Percentiles rank a stretch among this genome's conserved stretches.
Evolutionary conservation across 257 asterid species (phyloP).

Genomic region (Paulownia fortunei): DNA sequence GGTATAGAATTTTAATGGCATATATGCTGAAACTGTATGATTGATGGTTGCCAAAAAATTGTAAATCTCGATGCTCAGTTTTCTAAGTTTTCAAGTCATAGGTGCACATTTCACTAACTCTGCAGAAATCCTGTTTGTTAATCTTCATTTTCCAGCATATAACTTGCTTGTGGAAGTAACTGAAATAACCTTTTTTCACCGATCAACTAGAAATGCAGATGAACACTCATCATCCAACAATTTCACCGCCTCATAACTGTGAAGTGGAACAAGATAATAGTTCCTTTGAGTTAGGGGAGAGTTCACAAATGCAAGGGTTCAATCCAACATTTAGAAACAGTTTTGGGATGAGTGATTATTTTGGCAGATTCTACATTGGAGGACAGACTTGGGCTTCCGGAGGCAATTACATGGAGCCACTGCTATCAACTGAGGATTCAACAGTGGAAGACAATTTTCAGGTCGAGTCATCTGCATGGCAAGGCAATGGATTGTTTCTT

Average conservation of each 20-base stretch:
- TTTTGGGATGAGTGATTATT: slow-evolving; percentile 41
- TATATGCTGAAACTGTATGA: too few species aligned
- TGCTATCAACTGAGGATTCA: slow-evolving; percentile 35
- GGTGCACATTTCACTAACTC: too few species aligned
- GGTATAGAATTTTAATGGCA: too few species aligned
- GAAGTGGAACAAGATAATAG: too few species aligned
- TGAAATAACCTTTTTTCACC: too few species aligned
- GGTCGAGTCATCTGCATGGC: slow-evolving; percentile 41
- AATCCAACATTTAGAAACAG: slow-evolving; percentile 34
- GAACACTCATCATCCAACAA: slow-evolving; percentile 32
- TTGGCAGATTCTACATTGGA: slow-evolving; percentile 39
- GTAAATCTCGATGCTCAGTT: too few species aligned
- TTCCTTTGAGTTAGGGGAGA: slow-evolving; percentile 44
- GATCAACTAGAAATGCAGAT: slow-evolving; percentile 45
- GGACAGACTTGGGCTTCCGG: slow-evolving; percentile 37
- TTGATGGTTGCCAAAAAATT: too few species aligned
- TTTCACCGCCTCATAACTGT: slow-evolving; percentile 39
- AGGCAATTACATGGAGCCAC: slow-evolving; percentile 34
- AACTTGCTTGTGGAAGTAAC: too few species aligned
- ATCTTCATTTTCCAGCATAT: too few species aligned
- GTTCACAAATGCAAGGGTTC: slow-evolving; percentile 46
- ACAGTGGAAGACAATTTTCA: slow-evolving; percentile 41
- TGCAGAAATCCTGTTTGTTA: too few species aligned
- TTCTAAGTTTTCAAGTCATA: too few species aligned
- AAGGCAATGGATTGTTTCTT: too few species aligned